Evolutionary conservation across 176 grass and related monocot genomes (phyloP), one percentile per base, ranked within the genome.

Genomic region (Dactylis glomerata): DNA sequence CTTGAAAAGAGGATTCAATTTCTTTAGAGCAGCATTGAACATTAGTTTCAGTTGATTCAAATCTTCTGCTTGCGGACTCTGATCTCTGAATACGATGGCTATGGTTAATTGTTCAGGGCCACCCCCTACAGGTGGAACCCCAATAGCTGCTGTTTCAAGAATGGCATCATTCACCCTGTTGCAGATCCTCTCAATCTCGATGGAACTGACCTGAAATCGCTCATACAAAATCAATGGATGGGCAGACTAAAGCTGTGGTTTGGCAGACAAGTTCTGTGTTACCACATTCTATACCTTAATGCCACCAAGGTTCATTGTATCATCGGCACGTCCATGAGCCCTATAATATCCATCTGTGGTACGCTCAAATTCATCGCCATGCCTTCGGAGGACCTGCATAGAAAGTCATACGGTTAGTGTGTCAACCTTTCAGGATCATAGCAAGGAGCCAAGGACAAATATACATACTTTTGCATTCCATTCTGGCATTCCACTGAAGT

Each of bases 281-380:
- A 55, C 33, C 17, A 40, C 4, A 34, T n/a, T 81, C 31, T 28
- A 11, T 88, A 99, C 93, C 93, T 99, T 99, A 81, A 99, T 99
- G 13, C 96, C 93, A 76, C 96, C 93, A 75, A 99, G 96, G 80
- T 99, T 99, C 91, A 99, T 99, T 22, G 93, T 94, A 59, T 99
- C 96, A 89, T 99, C 96, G 83, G 91, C 89, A 28, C 93, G 96
- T 8, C 96, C 96, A 76, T 99, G 91, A 45, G 93, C 89, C 80
- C 89, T 88, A 22, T 99, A 99, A 55, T 94, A 99, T 70, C 89
- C 87, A 22, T 92, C 89, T 12, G 66, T 26, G 54, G 87, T 96
- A 23, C 75, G 83, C 59, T 95, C 91, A 89, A 99, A 99, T 85
- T 94, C 89, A 86, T 99, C 93, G 30, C 96, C 96, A 84, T 99